Evolutionary conservation across 164 flowering plant genomes (phyloP).

Genomic region (grape (Vitis vinifera)): DNA sequence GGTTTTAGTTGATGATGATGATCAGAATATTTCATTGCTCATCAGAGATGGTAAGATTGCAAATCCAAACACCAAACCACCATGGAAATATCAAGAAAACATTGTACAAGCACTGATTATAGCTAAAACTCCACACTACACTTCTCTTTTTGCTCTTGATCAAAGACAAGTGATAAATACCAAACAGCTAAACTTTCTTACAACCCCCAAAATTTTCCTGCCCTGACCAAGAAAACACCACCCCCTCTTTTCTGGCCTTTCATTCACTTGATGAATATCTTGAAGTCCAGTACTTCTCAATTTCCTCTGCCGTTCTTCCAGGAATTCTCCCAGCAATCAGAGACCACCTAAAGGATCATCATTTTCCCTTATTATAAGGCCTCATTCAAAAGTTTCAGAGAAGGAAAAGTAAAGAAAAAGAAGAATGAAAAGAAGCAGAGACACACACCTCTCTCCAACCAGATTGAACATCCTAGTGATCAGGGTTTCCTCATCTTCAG

Average conservation of each 20-base stretch:
- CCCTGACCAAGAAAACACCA: neutral
- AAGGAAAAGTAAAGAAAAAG: neutral
- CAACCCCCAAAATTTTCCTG: constrained; percentile 3
- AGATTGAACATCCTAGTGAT: constrained; percentile 33
- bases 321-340: constrained; percentile 68
- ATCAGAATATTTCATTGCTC: too few species aligned
- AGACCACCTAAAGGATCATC: constrained; percentile 41
- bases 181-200: constrained; percentile 6
- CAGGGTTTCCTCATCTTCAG: constrained; percentile 42
- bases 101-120: too few species aligned
- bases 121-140: too few species aligned
- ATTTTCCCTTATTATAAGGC: neutral
- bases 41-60: too few species aligned
- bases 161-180: neutral
- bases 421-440: neutral
- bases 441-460: constrained; percentile 36
- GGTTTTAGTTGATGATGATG: too few species aligned
- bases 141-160: neutral
- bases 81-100: too few species aligned
- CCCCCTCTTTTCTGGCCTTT: neutral
- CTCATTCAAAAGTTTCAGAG: neutral
- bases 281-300: constrained; percentile 56
- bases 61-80: too few species aligned
- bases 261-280: constrained; percentile 26
- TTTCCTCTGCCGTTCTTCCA: constrained; percentile 62